Conservation (phyloP, 2,329 filamentous ascomycete species). For the Exophiala xenobiotica region DNA sequence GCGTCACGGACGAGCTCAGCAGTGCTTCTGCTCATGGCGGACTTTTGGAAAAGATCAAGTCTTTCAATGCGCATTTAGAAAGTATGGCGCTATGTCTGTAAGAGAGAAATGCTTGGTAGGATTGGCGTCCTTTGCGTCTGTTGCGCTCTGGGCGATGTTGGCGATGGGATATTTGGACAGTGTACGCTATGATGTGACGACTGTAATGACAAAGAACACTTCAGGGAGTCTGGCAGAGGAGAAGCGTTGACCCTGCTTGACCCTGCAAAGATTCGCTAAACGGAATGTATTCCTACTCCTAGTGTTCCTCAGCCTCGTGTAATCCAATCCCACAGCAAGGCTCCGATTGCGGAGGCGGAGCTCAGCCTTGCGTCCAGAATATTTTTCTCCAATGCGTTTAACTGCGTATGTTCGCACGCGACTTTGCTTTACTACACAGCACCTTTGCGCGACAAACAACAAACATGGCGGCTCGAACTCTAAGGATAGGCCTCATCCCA, state of each 20-base stretch:
- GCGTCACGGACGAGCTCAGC: slow-evolving; percentile 43
- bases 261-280: no score
- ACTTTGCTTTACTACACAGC: background rate
- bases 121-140: no score
- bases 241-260: no score
- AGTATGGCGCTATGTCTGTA: slow-evolving; percentile 30
- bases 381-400: slow-evolving; percentile 12
- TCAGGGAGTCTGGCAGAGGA: no score
- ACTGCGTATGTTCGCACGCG: background rate
- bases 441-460: background rate
- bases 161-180: no score
- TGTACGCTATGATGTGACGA: no score
- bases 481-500: slow-evolving; percentile 71
- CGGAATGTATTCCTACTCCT: no score
- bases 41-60: slow-evolving; percentile 41
- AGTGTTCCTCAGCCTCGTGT: no score
- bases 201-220: no score
- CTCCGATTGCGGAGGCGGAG: slow-evolving; percentile 18
- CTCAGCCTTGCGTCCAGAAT: slow-evolving; percentile 11
- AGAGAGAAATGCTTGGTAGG: slow-evolving; percentile 6
- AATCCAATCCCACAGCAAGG: no score
- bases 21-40: slow-evolving; percentile 42
- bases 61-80: slow-evolving; percentile 47
- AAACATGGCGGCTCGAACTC: slow-evolving; percentile 21
- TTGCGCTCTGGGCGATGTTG: no score